These are phyloP conservation scores for Colletotrichum tamarilloi DNA, from an alignment of 2,329 filamentous ascomycete genomes.

Conservation along the genomic window DNA sequence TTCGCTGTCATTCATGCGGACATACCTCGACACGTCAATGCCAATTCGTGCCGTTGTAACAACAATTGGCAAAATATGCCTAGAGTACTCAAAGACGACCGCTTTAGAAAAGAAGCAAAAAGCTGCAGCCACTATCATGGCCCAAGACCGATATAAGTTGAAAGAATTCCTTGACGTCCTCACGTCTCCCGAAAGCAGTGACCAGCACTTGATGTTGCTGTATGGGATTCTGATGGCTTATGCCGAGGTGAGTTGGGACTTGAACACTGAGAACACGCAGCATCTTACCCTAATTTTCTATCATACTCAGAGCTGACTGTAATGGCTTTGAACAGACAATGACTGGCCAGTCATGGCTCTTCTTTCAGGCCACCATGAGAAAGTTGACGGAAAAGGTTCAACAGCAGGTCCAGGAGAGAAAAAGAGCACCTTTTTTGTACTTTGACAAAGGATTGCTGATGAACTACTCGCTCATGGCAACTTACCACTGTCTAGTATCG, in stretches of 20 bases:
- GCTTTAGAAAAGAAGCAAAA: neutral
- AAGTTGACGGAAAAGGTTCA: slow-evolving; percentile 10
- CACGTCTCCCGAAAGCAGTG: neutral
- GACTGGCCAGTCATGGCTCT: slow-evolving; percentile 15
- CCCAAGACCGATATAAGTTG: neutral
- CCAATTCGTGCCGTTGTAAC: slow-evolving; percentile 7
- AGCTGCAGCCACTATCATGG: slow-evolving; percentile 10
- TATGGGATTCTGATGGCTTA: slow-evolving; percentile 20
- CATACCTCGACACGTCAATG: slow-evolving; percentile 14
- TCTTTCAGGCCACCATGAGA: neutral
- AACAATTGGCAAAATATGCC: slow-evolving; percentile 8
- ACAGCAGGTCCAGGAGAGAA: neutral
- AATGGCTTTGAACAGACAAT: neutral
- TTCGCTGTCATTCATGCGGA: slow-evolving; percentile 14
- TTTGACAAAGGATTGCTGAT: slow-evolving; percentile 19
- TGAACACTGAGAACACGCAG: too few relatives aligned
- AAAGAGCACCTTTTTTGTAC: neutral
- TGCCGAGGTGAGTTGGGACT: neutral
- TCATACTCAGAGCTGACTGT: neutral
- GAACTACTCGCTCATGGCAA: slow-evolving; percentile 3
- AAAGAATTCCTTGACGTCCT: slow-evolving; percentile 10
- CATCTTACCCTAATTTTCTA: neutral
- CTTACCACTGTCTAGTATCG: neutral
- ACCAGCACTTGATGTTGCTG: slow-evolving; percentile 18
- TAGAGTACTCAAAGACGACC: neutral